Percentiles rank a stretch among this genome's conserved stretches.
These are phyloP conservation scores for Adiantum capillusveneris DNA, from an alignment of 75 land plant genomes.

Conservation along the genomic window DNA sequence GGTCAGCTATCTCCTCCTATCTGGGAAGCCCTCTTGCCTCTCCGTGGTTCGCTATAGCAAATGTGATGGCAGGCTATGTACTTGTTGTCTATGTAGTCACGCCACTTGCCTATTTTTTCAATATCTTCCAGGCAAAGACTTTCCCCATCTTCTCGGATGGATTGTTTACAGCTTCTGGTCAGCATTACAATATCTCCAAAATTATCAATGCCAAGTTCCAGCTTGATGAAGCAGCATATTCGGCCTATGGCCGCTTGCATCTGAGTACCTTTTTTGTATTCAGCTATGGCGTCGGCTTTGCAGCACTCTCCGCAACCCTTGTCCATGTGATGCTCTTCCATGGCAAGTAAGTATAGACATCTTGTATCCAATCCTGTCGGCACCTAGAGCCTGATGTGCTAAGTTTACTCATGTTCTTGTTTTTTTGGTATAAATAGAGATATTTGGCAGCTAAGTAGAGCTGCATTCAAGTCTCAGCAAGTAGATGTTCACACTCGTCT, in stretches of 20 bases:
- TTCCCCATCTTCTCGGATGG: constrained; percentile 60
- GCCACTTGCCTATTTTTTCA: constrained; percentile 44
- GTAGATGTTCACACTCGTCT: constrained; percentile 68
- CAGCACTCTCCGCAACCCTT: constrained; percentile 53
- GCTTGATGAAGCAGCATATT: constrained; percentile 40
- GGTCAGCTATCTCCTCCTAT: constrained; percentile 58
- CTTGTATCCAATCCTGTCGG: too few species aligned
- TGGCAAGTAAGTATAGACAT: constrained; percentile 48
- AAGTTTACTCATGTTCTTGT: background rate
- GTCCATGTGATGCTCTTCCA: constrained; percentile 61
- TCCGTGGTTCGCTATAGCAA: constrained; percentile 67
- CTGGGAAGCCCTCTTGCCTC: constrained; percentile 60
- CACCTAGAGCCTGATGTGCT: too few species aligned
- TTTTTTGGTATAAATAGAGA: constrained; percentile 26
- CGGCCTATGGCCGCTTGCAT: constrained; percentile 31
- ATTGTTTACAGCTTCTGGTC: constrained; percentile 37
- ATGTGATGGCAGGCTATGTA: constrained; percentile 47
- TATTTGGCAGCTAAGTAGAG: constrained; percentile 47
- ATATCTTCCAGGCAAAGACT: constrained; percentile 51
- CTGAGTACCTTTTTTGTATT: constrained; percentile 63
- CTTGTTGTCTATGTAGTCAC: constrained; percentile 52
- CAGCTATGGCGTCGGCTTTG: constrained; percentile 68
- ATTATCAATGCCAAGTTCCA: constrained; percentile 41
- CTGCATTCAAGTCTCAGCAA: constrained; percentile 38
- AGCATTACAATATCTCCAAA: constrained; percentile 36